Conservation (phyloP, 768 basidiomycete genomes). For the Suillus ampliporus region DNA sequence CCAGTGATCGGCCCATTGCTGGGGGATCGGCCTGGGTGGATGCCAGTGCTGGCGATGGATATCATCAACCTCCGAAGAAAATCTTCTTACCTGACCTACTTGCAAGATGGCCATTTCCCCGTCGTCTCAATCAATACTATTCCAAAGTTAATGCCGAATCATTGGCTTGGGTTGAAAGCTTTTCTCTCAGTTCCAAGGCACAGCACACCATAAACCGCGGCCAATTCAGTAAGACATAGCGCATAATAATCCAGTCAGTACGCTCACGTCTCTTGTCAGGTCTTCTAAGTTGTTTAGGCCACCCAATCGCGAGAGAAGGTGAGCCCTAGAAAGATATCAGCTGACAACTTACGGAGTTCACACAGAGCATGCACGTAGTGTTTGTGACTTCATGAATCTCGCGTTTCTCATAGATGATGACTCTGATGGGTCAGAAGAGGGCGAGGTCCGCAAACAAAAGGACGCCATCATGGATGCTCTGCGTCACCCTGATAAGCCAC, state of each 20-base stretch:
- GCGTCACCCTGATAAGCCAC: conserved; percentile 11
- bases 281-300: neutral
- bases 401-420: conserved; percentile 39
- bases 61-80: neutral
- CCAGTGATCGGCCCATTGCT: too few relatives aligned
- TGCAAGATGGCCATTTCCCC: neutral
- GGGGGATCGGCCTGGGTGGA: too few relatives aligned
- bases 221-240: neutral
- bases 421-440: conserved; percentile 26
- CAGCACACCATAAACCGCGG: neutral
- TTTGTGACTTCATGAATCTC: conserved; percentile 38
- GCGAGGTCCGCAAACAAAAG: neutral
- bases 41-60: neutral
- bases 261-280: neutral
- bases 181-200: neutral
- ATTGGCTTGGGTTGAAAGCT: neutral
- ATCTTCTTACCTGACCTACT: neutral
- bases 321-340: neutral
- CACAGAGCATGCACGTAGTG: conserved; percentile 28
- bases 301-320: neutral
- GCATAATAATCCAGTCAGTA: neutral
- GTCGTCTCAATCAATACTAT: neutral
- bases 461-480: conserved; percentile 16
- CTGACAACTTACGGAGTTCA: neutral
- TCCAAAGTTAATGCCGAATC: neutral